A percentile compares a stretch with the other conserved stretches of the same genome.
Conservation (phyloP, 805 yeast species). For the Starmerella sp. region DNA sequence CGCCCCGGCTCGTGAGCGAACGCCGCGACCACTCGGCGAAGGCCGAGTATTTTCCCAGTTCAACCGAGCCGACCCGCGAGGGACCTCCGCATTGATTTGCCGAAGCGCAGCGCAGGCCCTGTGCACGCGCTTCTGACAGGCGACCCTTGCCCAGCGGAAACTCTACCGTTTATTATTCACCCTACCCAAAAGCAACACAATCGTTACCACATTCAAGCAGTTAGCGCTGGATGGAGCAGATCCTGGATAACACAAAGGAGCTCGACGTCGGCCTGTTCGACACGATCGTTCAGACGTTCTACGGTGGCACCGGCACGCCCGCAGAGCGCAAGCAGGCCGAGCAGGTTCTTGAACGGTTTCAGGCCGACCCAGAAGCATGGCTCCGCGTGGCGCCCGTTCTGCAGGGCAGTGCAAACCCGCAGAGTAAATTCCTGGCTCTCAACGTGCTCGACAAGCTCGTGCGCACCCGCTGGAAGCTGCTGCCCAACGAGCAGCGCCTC, state of each 20-base stretch:
- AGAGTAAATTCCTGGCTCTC: conserved; percentile 84
- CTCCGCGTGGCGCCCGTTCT: conserved; percentile 81
- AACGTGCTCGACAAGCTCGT: conserved; percentile 83
- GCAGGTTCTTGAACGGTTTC: conserved; percentile 42
- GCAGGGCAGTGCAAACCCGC: conserved; percentile 62
- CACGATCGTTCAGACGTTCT: conserved; percentile 73
- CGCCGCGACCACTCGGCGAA: no score
- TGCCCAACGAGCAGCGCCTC: conserved; percentile 76
- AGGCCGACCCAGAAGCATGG: conserved; percentile 95
- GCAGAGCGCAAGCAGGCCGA: conserved; percentile 38
- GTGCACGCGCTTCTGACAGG: not conserved
- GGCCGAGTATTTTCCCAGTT: no score
- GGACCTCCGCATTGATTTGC: no score
- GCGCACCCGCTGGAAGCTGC: conserved; percentile 83
- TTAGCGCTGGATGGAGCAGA: conserved; percentile 55
- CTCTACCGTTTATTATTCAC: conserved; percentile 1
- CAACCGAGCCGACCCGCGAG: no score
- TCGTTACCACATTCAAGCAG: not conserved
- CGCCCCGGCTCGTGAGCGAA: no score
- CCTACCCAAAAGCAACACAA: conserved; percentile 2
- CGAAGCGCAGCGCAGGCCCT: no score
- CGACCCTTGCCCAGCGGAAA: not conserved
- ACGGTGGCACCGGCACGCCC: conserved; percentile 48
- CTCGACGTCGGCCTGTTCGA: conserved; percentile 73
- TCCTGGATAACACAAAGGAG: conserved; percentile 77